phyloP scores from a whole-genome alignment of 805 yeast genomes.

The Isabelozyma gotoi region DNA sequence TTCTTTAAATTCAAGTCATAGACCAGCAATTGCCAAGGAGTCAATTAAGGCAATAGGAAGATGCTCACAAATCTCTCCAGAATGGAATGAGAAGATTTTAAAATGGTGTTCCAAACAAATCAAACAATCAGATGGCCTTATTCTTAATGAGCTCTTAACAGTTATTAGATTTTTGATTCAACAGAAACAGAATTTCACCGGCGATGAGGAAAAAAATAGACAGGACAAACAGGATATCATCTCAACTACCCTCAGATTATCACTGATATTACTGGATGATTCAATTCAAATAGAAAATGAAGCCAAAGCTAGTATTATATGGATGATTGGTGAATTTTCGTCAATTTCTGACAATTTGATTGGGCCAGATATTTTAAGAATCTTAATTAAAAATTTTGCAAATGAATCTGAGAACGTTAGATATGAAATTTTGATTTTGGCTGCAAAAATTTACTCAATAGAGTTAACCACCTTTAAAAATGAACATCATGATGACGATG shows the following conservation, averaged over 20 bases:
- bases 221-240: constrained; percentile 38
- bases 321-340: constrained; percentile 88
- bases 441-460: constrained; percentile 68
- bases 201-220: constrained; percentile 6
- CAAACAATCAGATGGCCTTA: constrained; percentile 24
- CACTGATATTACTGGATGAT: constrained; percentile 25
- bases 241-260: constrained; percentile 53
- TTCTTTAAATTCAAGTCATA: constrained; percentile 12
- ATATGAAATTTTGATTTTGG: constrained; percentile 66
- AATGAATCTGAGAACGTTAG: constrained; percentile 59
- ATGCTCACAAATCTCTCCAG: constrained; percentile 49
- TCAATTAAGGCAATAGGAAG: constrained; percentile 63
- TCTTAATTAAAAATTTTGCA: constrained; percentile 52
- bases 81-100: constrained; percentile 55
- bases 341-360: constrained; percentile 33
- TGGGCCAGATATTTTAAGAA: constrained; percentile 76
- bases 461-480: constrained; percentile 45
- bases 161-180: constrained; percentile 75
- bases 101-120: constrained; percentile 63
- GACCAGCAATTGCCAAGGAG: constrained; percentile 29
- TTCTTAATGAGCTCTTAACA: constrained; percentile 66
- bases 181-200: constrained; percentile 33
- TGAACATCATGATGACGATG: constrained; percentile 12
- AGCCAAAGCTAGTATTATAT: constrained; percentile 81
- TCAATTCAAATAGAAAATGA: constrained; percentile 22